Evolutionary conservation across 805 yeast genomes (phyloP).

Genomic region (Cyberlindnera americana): DNA sequence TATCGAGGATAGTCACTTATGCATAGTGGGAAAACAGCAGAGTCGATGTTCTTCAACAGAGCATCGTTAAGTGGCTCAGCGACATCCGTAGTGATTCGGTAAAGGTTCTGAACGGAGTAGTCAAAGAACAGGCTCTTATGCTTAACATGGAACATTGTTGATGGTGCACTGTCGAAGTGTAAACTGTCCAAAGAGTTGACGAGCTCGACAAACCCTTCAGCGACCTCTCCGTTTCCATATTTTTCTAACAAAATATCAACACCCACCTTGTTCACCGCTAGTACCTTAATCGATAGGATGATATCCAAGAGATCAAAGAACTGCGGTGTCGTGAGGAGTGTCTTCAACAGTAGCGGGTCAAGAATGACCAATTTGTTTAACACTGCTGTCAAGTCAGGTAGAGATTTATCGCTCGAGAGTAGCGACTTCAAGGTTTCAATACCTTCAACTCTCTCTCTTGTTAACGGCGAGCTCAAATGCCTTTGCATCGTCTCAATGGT

Average conservation of each 20-base stretch:
- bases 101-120: slow-evolving; percentile 19
- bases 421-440: slow-evolving; percentile 12
- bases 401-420: not conserved
- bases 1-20: slow-evolving; percentile 27
- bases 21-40: slow-evolving; percentile 23
- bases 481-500: slow-evolving; percentile 9
- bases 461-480: slow-evolving; percentile 21
- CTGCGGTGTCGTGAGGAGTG: slow-evolving; percentile 24
- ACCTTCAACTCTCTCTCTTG: slow-evolving; percentile 27
- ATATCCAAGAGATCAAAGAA: slow-evolving; percentile 31
- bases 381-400: slow-evolving; percentile 17
- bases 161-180: slow-evolving; percentile 24
- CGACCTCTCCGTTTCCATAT: slow-evolving; percentile 10
- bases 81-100: slow-evolving; percentile 17
- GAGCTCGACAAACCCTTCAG: slow-evolving; percentile 19
- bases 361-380: slow-evolving; percentile 25
- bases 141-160: slow-evolving; percentile 27
- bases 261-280: slow-evolving; percentile 30
- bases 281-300: slow-evolving; percentile 28
- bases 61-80: slow-evolving; percentile 12
- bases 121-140: slow-evolving; percentile 20
- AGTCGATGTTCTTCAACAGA: slow-evolving; percentile 10
- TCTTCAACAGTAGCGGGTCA: slow-evolving; percentile 30
- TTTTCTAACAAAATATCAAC: slow-evolving; percentile 17
- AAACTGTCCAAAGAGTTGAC: slow-evolving; percentile 19